A percentile compares a stretch with the other conserved stretches of the same genome.
These are phyloP conservation scores for Calcarisporium arbuscula DNA, from an alignment of 2,329 filamentous ascomycete species.

Conservation along the genomic window DNA sequence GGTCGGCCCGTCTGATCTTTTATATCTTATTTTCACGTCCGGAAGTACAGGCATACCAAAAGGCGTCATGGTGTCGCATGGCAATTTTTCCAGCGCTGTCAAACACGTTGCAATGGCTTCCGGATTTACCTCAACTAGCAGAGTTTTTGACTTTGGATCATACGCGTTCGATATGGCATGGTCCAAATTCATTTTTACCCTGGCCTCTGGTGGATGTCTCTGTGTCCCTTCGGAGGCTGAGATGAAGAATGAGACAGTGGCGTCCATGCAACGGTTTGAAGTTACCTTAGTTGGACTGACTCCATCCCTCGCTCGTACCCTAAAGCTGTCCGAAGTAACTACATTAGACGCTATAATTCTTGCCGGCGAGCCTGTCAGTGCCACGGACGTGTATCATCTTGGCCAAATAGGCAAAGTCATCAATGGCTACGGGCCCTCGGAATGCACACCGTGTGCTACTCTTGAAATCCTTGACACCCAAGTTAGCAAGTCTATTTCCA, in stretches of 20 bases:
- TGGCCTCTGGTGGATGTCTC: constrained; percentile 39
- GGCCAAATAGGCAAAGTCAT: background rate
- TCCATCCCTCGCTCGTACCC: background rate
- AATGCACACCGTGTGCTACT: constrained; percentile 12
- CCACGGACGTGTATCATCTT: background rate
- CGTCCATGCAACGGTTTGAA: constrained; percentile 29
- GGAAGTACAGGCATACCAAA: constrained; percentile 13
- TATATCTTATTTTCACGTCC: constrained; percentile 11
- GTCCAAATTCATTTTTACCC: constrained; percentile 43
- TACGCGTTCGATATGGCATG: constrained; percentile 47
- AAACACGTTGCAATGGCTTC: constrained; percentile 7
- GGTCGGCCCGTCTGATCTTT: background rate
- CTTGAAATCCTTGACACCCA: background rate
- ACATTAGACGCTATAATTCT: background rate
- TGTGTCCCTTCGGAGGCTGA: constrained; percentile 39
- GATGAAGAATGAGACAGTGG: constrained; percentile 38
- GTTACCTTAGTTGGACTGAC: constrained; percentile 32
- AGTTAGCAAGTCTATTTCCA: background rate
- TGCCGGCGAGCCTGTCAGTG: background rate
- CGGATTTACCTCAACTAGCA: constrained; percentile 10
- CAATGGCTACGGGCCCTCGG: constrained; percentile 13
- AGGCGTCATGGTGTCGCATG: constrained; percentile 13
- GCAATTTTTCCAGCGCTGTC: constrained; percentile 9
- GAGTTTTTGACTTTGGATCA: constrained; percentile 36
- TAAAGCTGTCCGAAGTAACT: background rate